Conservation (phyloP, 345 rosid species). For the Citrus reticulata region DNA sequence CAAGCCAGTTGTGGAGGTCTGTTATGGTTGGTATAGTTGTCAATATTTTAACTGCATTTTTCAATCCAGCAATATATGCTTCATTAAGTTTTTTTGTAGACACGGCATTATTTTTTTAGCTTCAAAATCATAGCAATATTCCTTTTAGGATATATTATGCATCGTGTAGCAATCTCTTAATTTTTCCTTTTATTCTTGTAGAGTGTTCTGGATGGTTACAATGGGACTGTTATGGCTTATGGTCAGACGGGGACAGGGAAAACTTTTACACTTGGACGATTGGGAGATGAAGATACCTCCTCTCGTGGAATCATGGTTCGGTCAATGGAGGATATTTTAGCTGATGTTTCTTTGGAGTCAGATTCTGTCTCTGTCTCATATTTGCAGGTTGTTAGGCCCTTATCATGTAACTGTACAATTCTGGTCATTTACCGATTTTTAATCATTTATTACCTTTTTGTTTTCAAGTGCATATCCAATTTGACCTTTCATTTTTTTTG, state of each 20-base stretch:
- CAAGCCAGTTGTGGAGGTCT: slow-evolving; percentile 98
- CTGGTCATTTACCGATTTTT: neutral
- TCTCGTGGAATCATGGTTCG: slow-evolving; percentile 99
- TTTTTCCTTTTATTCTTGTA: slow-evolving; percentile 22
- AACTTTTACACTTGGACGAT: slow-evolving; percentile 86
- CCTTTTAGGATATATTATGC: neutral
- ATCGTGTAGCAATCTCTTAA: neutral
- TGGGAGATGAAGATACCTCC: slow-evolving; percentile 90
- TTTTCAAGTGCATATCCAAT: neutral
- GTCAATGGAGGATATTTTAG: slow-evolving; percentile 92
- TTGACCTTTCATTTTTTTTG: neutral
- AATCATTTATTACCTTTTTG: neutral
- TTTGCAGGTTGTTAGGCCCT: slow-evolving; percentile 62
- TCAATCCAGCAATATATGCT: neutral
- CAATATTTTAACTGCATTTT: neutral
- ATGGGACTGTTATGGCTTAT: slow-evolving; percentile 98
- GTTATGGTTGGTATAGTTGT: neutral
- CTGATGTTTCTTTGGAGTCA: slow-evolving; percentile 57
- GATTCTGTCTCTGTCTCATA: slow-evolving; percentile 84
- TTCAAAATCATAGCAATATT: neutral
- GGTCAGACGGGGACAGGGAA: slow-evolving; percentile 99
- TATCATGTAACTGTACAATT: neutral
- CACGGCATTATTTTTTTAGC: neutral
- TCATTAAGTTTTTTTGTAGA: neutral
- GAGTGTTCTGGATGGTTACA: slow-evolving; percentile 99